Conservation (phyloP, 75 land plant genomes). For the Picea glauca region DNA sequence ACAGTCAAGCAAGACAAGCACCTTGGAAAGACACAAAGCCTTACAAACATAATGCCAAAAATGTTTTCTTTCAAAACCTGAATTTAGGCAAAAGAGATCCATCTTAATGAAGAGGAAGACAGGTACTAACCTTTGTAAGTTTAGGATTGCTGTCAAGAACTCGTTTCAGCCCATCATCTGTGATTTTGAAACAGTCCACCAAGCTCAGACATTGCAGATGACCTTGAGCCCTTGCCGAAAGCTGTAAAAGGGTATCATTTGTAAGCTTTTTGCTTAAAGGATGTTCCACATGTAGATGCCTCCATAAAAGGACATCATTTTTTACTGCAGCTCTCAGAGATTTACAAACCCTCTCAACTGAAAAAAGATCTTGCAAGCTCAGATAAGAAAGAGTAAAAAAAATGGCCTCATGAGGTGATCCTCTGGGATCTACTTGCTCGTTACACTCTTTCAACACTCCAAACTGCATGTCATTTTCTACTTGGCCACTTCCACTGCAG, state of each 20-base stretch:
- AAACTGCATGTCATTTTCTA: not conserved
- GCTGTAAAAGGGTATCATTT: slow-evolving; percentile 43
- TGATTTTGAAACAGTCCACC: slow-evolving; percentile 50
- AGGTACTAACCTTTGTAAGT: slow-evolving; percentile 60
- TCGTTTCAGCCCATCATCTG: slow-evolving; percentile 49
- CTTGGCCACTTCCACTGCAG: not conserved
- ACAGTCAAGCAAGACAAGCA: too few species aligned
- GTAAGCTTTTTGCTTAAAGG: slow-evolving; percentile 68
- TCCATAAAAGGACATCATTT: slow-evolving; percentile 52
- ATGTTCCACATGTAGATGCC: slow-evolving; percentile 51
- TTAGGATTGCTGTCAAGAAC: slow-evolving; percentile 55
- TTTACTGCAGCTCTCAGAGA: slow-evolving; percentile 38
- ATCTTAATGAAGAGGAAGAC: too few species aligned
- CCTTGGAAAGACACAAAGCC: too few species aligned
- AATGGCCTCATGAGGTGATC: slow-evolving; percentile 44
- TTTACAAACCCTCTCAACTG: slow-evolving; percentile 57
- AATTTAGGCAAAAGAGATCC: too few species aligned
- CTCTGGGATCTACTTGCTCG: not conserved
- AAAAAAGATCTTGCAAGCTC: slow-evolving; percentile 51
- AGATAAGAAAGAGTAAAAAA: slow-evolving; percentile 44
- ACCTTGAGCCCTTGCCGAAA: slow-evolving; percentile 61
- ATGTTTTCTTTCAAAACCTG: too few species aligned
- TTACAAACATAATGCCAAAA: too few species aligned
- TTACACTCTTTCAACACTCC: not conserved
- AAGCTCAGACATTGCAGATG: slow-evolving; percentile 55